A percentile compares a stretch with the other conserved stretches of the same genome.
Evolutionary conservation across 306 rosid species (phyloP).

Genomic region (Acacia melanoxylon): DNA sequence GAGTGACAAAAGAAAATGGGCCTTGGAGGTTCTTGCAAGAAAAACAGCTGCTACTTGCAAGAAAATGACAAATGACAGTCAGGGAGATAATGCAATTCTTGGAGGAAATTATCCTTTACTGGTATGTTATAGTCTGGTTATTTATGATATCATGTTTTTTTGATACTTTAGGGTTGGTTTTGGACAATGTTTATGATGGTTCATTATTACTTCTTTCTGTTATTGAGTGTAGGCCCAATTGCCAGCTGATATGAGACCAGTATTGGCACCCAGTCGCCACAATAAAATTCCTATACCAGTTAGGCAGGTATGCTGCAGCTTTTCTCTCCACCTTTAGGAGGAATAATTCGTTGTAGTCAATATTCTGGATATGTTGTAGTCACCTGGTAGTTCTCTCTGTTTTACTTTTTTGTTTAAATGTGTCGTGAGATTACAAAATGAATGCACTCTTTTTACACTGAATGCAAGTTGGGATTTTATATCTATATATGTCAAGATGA

Average conservation of each 20-base stretch:
- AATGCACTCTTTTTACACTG: neutral
- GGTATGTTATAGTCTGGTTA: conserved; percentile 54
- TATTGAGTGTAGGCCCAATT: conserved; percentile 78
- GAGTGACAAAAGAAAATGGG: conserved; percentile 93
- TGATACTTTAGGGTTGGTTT: conserved; percentile 27
- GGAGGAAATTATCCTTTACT: conserved; percentile 87
- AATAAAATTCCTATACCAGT: conserved; percentile 78
- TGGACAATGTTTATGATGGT: conserved; percentile 23
- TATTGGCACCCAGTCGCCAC: conserved; percentile 63
- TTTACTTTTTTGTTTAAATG: too few species aligned
- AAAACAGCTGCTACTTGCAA: conserved; percentile 60
- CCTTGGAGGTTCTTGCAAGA: conserved; percentile 87
- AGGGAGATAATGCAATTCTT: conserved; percentile 56
- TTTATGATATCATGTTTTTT: conserved; percentile 2
- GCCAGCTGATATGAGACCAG: conserved; percentile 90
- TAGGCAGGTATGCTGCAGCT: conserved; percentile 77
- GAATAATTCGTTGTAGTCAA: neutral
- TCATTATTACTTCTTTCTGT: conserved; percentile 38
- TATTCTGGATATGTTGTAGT: neutral
- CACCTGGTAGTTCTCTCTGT: neutral
- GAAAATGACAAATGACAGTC: conserved; percentile 47
- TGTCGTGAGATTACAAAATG: neutral
- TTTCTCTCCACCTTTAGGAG: conserved; percentile 15
- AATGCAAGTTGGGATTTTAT: conserved; percentile 1
- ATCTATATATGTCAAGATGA: conserved; percentile 12